Base-by-base conservation (phyloP, 1,284 basidiomycete species). In the Spongiforma sp. region DNA sequence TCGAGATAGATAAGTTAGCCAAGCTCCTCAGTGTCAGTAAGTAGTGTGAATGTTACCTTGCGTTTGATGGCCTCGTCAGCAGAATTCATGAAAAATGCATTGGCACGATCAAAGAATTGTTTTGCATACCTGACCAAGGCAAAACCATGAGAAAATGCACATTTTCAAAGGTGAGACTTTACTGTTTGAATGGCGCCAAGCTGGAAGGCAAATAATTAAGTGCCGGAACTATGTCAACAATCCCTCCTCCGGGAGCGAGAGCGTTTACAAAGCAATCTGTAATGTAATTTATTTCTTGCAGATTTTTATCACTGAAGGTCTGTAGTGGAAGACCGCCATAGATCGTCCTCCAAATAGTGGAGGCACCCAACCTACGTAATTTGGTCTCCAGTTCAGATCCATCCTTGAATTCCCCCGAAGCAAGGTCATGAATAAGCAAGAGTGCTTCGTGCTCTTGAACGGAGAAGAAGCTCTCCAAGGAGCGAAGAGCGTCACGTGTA, bases 111-210 rank as follows among this genome's bases (percentile, higher is more conserved):
- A 36, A 64, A 65, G n/a, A 65, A 65, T 30, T 54, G 50, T 12
- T 53, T 53, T 5, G 64, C 64, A 46, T 65, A 65, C 28, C 64
- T 65, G 34, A 33, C 10, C 36, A 17, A 9, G 19, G 12, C 55
- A 28, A 41, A 21, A 24, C 14, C 5, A 6, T 39, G 21, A 41
- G 10, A 19, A n/a, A 30, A n/a, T 33, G n/a, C n/a, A n/a, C n/a
- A n/a, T n/a, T n/a, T n/a, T n/a, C 39, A 15, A 19, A n/a, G n/a
- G n/a, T n/a, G n/a, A n/a, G n/a, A n/a, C 60, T 52, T 21, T 11
- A 55, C 64, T 65, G 63, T 61, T 65, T 65, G 10, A 65, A 65
- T n/a, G 64, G 58, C 37, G 63, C 64, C 36, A 65, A 33, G 36
- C 37, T 57, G 15, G 30, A 19, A 26, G 21, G 21, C n/a, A n/a